Percentiles rank a stretch among this genome's conserved stretches.
Conservation (phyloP, 306 rosid species). For the Benincasa hispida region DNA sequence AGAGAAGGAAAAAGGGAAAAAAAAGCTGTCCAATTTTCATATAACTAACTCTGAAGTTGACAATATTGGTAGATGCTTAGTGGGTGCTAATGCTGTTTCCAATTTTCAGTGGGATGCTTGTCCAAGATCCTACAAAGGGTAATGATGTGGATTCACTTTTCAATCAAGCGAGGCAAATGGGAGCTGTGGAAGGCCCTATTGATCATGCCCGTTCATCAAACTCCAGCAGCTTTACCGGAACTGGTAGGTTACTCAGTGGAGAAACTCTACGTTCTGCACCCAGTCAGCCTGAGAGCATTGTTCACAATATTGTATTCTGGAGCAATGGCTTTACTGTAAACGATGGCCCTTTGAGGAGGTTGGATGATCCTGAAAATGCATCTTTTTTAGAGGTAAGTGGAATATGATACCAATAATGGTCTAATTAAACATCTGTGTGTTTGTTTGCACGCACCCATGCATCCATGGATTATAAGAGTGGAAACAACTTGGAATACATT, state of each 20-base stretch:
- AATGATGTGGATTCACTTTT: constrained; percentile 82
- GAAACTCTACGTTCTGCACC: constrained; percentile 56
- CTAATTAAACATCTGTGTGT: neutral
- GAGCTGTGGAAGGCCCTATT: constrained; percentile 77
- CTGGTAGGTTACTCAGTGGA: constrained; percentile 83
- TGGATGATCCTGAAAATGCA: constrained; percentile 97
- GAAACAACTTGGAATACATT: neutral
- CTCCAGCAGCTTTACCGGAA: constrained; percentile 79
- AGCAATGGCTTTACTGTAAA: constrained; percentile 76
- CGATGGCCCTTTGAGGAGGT: constrained; percentile 86
- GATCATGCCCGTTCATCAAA: constrained; percentile 60
- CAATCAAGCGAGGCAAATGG: constrained; percentile 76
- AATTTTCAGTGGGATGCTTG: constrained; percentile 87
- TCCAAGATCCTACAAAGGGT: constrained; percentile 88
- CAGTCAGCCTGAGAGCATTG: constrained; percentile 62
- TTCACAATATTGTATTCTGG: constrained; percentile 95
- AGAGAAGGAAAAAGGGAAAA: neutral
- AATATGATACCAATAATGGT: neutral
- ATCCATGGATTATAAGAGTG: neutral
- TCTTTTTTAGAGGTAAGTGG: constrained; percentile 66
- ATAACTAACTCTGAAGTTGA: neutral
- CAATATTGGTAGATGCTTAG: neutral
- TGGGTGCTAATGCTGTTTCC: neutral
- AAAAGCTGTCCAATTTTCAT: neutral
- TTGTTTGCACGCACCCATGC: neutral